Conservation (phyloP, 176 grass and related monocot species). For the Carex pumila region DNA sequence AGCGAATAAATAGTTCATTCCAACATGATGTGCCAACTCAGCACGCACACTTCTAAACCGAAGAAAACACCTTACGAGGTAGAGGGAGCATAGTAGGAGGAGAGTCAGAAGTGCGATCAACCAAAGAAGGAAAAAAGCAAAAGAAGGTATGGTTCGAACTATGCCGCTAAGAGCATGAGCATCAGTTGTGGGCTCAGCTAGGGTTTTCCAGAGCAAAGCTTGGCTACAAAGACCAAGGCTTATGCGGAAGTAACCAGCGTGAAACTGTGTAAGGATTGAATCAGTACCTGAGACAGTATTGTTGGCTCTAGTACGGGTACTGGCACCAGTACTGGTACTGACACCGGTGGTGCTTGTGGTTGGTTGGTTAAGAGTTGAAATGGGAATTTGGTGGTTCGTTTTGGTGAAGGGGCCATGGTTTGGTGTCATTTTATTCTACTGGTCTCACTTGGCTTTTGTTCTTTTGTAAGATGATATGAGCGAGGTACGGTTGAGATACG, state of each 20-base stretch:
- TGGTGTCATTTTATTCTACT: too few relatives aligned
- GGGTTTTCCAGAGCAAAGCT: constrained; percentile 82
- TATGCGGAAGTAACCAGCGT: constrained; percentile 93
- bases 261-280: constrained; percentile 56
- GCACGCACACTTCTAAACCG: constrained; percentile 52
- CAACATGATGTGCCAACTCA: constrained; percentile 84
- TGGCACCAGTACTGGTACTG: too few relatives aligned
- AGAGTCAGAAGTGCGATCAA: constrained; percentile 62
- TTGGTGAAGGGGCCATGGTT: too few relatives aligned
- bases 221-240: constrained; percentile 68
- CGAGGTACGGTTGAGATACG: too few relatives aligned
- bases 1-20: constrained; percentile 95
- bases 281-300: neutral
- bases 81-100: constrained; percentile 48
- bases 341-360: too few relatives aligned
- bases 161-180: constrained; percentile 16
- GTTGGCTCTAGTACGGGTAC: neutral
- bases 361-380: too few relatives aligned
- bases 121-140: constrained; percentile 79
- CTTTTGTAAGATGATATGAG: too few relatives aligned
- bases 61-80: constrained; percentile 48
- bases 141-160: constrained; percentile 39
- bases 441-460: too few relatives aligned
- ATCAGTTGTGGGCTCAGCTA: constrained; percentile 36
- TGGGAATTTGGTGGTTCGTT: too few relatives aligned